Evolutionary conservation across 176 grass and related monocot species (phyloP), one percentile per base, ranked within the genome.

Genomic region (Bromus sterilis): DNA sequence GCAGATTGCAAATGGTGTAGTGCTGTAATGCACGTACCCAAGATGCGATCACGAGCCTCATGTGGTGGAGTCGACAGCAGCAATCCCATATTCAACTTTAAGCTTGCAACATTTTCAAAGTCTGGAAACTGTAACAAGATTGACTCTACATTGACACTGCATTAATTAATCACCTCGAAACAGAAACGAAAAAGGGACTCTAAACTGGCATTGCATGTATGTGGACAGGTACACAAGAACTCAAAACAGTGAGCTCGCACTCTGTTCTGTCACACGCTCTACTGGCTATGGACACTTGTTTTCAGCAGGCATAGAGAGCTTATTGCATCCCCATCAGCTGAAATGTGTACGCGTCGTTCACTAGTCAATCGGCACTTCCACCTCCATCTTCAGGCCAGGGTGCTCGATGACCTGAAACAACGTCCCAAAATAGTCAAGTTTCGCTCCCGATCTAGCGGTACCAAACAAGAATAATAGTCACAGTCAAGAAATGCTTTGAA

Each of bases 341-440:
- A 49, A 36, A 20, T 9, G 15, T 16, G 28, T 6, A 44, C 6
- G 7, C 24, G 0, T 4, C 4, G 7, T 48, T 9, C 42, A 32
- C 44, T 32, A 73, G 21, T 73, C 69, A 42, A 73, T 73, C 2
- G 42, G 69, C 9, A 73, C 69, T 30, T 73, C 69, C 69, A 73
- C 69, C 42, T 73, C 69, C 69, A 73, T 73, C 42, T 73, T 73
- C 69, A 49, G 26, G 42, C 69, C 69, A 73, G 69, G 42, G 26
- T 73, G 69, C 26, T 32, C 69, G 15, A 73, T 73, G 69, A 73
- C 49, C 69, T 73, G 69, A 49, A 43, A 49, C 14, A 7, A 21
- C 15, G 18, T 73, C 4, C 6, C 30, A 34, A 34, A 21, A 3
- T 34, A 36, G 18, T 36, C n/a, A n/a, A 56, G 55, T 25, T 56